Base-by-base conservation (phyloP, 2,329 filamentous ascomycete genomes). In the Thelonectria olida region DNA sequence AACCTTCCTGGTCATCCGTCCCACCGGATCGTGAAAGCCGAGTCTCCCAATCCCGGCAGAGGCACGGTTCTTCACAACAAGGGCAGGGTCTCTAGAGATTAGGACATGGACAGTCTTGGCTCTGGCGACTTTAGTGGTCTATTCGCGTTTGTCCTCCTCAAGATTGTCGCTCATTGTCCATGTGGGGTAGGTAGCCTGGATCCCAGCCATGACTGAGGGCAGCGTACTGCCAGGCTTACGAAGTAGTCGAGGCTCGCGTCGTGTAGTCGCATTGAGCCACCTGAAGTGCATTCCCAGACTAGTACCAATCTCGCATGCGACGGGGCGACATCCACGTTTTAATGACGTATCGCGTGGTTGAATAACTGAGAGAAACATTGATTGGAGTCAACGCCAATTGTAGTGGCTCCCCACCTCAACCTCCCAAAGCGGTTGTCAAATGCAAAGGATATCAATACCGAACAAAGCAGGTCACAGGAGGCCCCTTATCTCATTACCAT, bases 381-480 rank as follows among this genome's bases (percentile, higher is more conserved):
- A n/a, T n/a, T n/a, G n/a, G n/a, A n/a, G n/a, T n/a, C n/a, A n/a
- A n/a, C n/a, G n/a, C n/a, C n/a, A n/a, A n/a, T n/a, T n/a, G n/a
- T n/a, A n/a, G n/a, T n/a, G n/a, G n/a, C n/a, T n/a, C n/a, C n/a
- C n/a, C n/a, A n/a, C n/a, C 5, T n/a, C n/a, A 38, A 45, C 31
- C 44, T 54, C 67, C 45, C 49, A 57, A 23, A 60, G 51, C 49
- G 62, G 65, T 15, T 52, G 15, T 15, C 8, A 45, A 47, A 51
- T 55, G 64, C 63, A n/a, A 65, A 67, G 62, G 62, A 49, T 52
- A 54, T 42, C 28, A 49, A 34, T 45, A 31, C 62, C 55, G 25
- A 17, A 58, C 51, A 25, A 7, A 54, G 62, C 10, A 52, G 13
- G 39, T 22, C 9, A 58, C n/a, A 28, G 20, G 23, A 52, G 22